A percentile compares a stretch with the other conserved stretches of the same genome.
Evolutionary conservation across 208 protist genomes (phyloP).

Genomic region (Trichomonas vaginalis): DNA sequence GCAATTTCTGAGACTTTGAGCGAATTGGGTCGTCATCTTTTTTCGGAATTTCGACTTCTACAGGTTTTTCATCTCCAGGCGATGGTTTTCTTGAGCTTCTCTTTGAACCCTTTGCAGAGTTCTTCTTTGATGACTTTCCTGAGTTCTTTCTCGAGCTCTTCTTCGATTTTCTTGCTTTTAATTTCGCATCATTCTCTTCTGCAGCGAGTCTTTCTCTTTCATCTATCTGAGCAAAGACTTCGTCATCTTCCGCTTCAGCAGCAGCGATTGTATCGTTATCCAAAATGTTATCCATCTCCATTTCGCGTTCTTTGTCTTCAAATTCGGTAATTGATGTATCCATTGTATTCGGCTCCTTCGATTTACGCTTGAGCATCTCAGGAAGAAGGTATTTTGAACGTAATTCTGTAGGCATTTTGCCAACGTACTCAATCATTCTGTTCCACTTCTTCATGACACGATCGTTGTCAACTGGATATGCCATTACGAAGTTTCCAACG

Average conservation of each 20-base stretch:
- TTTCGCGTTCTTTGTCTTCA: neutral
- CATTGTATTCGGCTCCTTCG: neutral
- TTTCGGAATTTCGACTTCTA: neutral
- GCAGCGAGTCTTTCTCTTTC: neutral
- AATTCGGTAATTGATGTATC: neutral
- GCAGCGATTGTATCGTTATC: neutral
- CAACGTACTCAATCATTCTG: neutral
- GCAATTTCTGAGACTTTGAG: neutral
- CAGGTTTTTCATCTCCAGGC: neutral
- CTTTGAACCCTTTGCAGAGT: neutral
- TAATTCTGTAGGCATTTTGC: neutral
- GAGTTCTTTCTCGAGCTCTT: neutral
- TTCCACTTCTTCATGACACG: neutral
- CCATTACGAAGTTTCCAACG: neutral
- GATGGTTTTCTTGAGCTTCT: neutral
- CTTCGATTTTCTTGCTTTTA: neutral
- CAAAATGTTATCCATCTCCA: neutral
- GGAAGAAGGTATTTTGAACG: neutral
- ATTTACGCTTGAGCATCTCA: neutral
- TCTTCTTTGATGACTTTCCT: neutral
- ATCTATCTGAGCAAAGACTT: neutral
- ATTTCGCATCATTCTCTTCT: neutral
- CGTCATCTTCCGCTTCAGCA: neutral
- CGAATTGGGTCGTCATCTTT: neutral
- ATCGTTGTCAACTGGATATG: neutral